These are phyloP conservation scores for Tricholoma sp. DNA, from an alignment of 768 basidiomycete genomes.

Conservation along the genomic window DNA sequence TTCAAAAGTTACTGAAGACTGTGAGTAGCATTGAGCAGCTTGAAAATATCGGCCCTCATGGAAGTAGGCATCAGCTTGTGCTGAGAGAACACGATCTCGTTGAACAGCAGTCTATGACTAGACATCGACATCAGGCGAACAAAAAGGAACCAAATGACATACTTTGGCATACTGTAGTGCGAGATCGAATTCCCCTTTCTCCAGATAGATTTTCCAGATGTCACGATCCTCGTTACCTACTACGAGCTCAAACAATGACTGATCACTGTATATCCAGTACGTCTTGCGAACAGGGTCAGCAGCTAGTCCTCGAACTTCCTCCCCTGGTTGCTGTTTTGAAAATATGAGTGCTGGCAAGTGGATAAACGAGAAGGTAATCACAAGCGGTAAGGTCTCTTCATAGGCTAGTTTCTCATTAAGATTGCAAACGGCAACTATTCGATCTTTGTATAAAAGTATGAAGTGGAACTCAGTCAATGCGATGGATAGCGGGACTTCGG, in stretches of 20 bases:
- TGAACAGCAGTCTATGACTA: conserved; percentile 71
- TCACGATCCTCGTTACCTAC: conserved; percentile 87
- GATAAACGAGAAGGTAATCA: conserved; percentile 25
- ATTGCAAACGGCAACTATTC: conserved; percentile 70
- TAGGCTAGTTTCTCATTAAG: conserved; percentile 79
- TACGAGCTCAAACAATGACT: conserved; percentile 83
- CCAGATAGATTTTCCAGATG: conserved; percentile 89
- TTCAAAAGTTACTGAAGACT: conserved; percentile 84
- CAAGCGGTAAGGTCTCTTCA: conserved; percentile 79
- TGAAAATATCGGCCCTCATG: conserved; percentile 78
- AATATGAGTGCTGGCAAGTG: not conserved
- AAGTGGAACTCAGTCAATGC: conserved; percentile 91
- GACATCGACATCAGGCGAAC: not conserved
- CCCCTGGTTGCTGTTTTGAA: conserved; percentile 61
- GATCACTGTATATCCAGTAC: conserved; percentile 91
- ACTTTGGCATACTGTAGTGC: conserved; percentile 85
- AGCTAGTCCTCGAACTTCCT: conserved; percentile 67
- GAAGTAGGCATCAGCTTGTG: conserved; percentile 81
- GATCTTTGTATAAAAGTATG: conserved; percentile 75
- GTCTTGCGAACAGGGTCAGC: conserved; percentile 86
- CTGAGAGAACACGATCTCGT: conserved; percentile 75
- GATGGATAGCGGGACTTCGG: conserved; percentile 66
- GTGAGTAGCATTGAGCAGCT: conserved; percentile 89
- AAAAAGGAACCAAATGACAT: conserved; percentile 10
- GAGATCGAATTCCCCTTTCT: conserved; percentile 69